Evolutionary conservation across 306 rosid species (phyloP), one percentile per base, ranked within the genome.

Genomic region (Luffa aegyptiaca): DNA sequence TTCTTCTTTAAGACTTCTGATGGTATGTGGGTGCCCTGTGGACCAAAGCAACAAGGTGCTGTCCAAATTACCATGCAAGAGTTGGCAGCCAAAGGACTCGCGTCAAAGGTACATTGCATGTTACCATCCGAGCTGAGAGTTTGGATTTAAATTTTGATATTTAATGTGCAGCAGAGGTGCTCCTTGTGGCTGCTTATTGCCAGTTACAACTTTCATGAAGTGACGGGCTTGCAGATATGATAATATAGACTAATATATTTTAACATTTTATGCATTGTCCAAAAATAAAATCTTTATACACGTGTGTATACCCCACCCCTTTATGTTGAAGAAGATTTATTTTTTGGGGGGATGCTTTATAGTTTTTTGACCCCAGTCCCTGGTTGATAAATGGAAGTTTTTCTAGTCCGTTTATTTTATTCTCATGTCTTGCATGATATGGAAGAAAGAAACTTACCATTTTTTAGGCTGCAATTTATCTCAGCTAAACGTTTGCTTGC

Each of bases 11-110:
- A 86, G 79, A 87, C 66, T 79, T 42, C 90, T 8, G 87, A 90
- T 83, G 92, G 76, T 62, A 90, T 87, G 96, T 93, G 90, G 94
- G 82, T 91, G 56, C 99, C 99, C 17, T 93, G 99, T 79, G 98
- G 99, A 84, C 90, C 93, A 79, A 96, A 96, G 90, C 96, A 96
- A 77, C 90, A 76, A 26, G 86, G 82, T 82, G 89, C 97, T 13
- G 58, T 90, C 78, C 99, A 96, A 82, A 85, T 86, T 58, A 80
- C 93, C 75, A 96, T 96, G 97, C 92, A 89, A 84, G 98, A 96
- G 33, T 91, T 96, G 83, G 99, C 97, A 35, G 49, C 90, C 4
- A 56, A 88, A 82, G 99, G 97, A 78, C 92, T 87, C 14, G 99
- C 98, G 46, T 84, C 97, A 52, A 58, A 96, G 99, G 99, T 96